Percentiles rank a stretch among this genome's conserved stretches.
Conservation (phyloP, 2,329 filamentous ascomycete species). For the Conoideocrella luteorostrata region DNA sequence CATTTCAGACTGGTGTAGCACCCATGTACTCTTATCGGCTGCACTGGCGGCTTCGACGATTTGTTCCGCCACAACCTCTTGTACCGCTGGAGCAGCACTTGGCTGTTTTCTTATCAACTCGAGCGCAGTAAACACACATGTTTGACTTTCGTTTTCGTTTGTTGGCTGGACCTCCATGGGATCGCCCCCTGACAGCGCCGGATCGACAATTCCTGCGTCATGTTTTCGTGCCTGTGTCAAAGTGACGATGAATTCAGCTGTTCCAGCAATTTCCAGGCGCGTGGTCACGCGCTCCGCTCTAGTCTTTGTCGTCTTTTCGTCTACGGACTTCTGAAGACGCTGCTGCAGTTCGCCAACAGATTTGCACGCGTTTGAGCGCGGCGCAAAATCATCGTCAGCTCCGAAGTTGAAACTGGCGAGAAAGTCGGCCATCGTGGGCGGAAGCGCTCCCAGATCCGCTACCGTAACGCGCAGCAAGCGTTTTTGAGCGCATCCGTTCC, state of each 20-base stretch:
- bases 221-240: conserved; percentile 31
- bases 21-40: conserved; percentile 45
- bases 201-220: conserved; percentile 26
- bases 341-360: conserved; percentile 39
- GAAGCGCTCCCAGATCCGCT: no score
- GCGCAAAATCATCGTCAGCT: conserved; percentile 14
- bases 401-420: conserved; percentile 30
- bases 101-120: conserved; percentile 45
- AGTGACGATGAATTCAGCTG: conserved; percentile 36
- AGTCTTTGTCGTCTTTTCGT: conserved; percentile 36
- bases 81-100: conserved; percentile 39
- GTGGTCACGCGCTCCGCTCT: conserved; percentile 44
- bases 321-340: conserved; percentile 35
- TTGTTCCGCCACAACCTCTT: conserved; percentile 42
- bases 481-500: no score
- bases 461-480: no score
- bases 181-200: conserved; percentile 23
- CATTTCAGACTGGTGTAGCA: conserved; percentile 36
- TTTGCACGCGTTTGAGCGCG: conserved; percentile 20
- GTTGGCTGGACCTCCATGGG: conserved; percentile 12
- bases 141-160: conserved; percentile 16
- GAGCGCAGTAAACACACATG: conserved; percentile 35
- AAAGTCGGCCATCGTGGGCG: conserved; percentile 29
- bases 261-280: conserved; percentile 39
- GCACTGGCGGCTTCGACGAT: conserved; percentile 37